Conservation (phyloP, 345 rosid genomes). For the Cardiospermum halicacabum region DNA sequence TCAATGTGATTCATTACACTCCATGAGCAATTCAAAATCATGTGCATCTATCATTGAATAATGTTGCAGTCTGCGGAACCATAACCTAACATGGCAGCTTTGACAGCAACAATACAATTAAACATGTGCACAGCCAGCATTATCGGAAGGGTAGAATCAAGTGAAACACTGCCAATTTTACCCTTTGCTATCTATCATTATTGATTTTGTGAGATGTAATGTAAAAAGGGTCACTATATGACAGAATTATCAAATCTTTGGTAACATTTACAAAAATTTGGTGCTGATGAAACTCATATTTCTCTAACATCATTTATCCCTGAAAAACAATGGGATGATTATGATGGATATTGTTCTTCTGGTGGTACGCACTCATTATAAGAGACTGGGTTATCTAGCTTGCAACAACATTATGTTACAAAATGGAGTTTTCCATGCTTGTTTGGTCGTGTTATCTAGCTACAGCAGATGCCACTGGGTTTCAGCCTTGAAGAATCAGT, state of each 20-base stretch:
- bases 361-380: background rate
- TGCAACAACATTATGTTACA: conserved; percentile 21
- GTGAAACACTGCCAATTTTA: too few species aligned
- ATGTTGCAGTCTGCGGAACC: too few species aligned
- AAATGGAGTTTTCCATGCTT: background rate
- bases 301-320: conserved; percentile 24
- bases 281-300: background rate
- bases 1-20: too few species aligned
- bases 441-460: background rate
- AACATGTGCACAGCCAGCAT: too few species aligned
- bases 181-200: background rate
- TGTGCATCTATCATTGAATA: too few species aligned
- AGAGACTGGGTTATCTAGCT: background rate
- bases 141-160: too few species aligned
- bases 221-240: background rate
- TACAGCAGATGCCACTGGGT: background rate
- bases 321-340: conserved; percentile 31
- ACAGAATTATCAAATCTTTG: background rate
- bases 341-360: conserved; percentile 1
- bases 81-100: too few species aligned
- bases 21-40: too few species aligned
- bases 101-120: too few species aligned
- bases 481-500: background rate
- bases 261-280: conserved; percentile 31
- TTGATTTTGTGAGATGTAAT: background rate